These are phyloP conservation scores for peach (Prunus persica) DNA, from an alignment of 306 rosid species.

Conservation along the genomic window Prunus_persica_NCBIv2 NC_034009.1:35573001-35573500, in stretches of 20 bases:
- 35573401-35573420: constrained; percentile 20
- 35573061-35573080: constrained; percentile 65
- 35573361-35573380: neutral
- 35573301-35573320: constrained; percentile 69
- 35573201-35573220: neutral
- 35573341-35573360: constrained; percentile 71
- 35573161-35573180: neutral
- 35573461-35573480: constrained; percentile 70
- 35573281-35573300: constrained; percentile 87
- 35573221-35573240: constrained; percentile 15
- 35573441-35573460: constrained; percentile 80
- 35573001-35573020: constrained; percentile 2
- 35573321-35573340: constrained; percentile 56
- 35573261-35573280: constrained; percentile 75
- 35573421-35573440: constrained; percentile 61
- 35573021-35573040: constrained; percentile 14
- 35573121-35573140: constrained; percentile 83
- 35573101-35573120: constrained; percentile 58
- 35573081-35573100: constrained; percentile 76
- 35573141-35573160: constrained; percentile 29
- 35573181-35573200: neutral
- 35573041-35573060: constrained; percentile 17
- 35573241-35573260: constrained; percentile 67
- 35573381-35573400: neutral
- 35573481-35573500: constrained; percentile 73